These are phyloP conservation scores for Magnusiomyces fungicola DNA, from an alignment of 1,139 yeast genomes.

Conservation along the genomic window DNA sequence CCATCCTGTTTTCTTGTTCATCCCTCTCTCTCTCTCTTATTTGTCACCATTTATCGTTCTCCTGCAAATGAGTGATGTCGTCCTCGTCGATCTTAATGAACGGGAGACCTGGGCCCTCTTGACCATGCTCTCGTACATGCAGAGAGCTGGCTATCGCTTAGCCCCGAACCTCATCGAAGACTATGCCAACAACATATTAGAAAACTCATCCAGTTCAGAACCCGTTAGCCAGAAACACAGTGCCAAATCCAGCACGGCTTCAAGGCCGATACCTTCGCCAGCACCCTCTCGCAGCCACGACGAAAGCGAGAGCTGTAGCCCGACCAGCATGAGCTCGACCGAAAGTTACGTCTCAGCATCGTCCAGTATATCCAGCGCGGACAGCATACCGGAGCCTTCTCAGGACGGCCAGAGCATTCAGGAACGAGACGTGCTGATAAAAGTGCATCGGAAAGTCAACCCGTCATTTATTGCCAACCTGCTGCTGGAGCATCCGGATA, in stretches of 20 bases:
- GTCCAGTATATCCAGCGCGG: too few species aligned
- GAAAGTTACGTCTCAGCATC: too few species aligned
- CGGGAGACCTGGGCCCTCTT: conserved; percentile 6
- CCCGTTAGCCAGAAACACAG: too few species aligned
- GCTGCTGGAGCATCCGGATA: conserved; percentile 1
- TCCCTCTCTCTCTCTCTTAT: not conserved
- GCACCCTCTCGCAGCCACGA: too few species aligned
- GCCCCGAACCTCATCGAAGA: conserved; percentile 7
- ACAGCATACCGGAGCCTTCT: too few species aligned
- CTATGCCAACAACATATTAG: conserved; percentile 9
- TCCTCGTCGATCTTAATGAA: conserved; percentile 6
- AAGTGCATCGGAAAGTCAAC: conserved; percentile 5
- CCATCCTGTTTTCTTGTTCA: not conserved
- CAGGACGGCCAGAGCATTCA: too few species aligned
- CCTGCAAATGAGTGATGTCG: not conserved
- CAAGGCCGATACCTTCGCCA: not conserved
- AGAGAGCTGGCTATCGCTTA: conserved; percentile 4
- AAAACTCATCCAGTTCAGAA: not conserved
- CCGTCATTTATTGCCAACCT: conserved; percentile 1
- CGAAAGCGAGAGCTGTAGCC: too few species aligned
- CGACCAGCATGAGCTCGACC: too few species aligned
- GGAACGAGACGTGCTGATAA: too few species aligned
- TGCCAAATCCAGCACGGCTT: not conserved
- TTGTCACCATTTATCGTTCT: not conserved
- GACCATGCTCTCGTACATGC: conserved; percentile 6